Conservation (phyloP, 352 stramenopile species). For the Pythium myriotylum region DNA sequence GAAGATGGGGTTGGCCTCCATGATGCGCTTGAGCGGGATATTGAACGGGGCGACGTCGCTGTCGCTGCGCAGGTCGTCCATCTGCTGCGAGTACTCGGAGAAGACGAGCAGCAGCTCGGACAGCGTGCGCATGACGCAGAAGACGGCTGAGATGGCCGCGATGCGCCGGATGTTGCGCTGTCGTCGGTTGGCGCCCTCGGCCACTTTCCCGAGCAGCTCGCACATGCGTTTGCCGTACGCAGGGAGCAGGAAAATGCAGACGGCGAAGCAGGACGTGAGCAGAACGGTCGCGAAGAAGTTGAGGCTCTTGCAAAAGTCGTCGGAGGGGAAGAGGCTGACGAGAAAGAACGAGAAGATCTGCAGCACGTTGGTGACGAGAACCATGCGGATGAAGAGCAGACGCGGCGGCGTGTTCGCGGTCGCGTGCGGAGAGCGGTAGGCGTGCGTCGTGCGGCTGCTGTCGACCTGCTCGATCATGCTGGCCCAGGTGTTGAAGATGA, state of each 20-base stretch:
- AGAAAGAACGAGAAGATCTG: conserved; percentile 53
- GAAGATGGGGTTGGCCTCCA: conserved; percentile 64
- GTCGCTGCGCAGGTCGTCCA: neutral
- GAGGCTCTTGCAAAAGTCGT: conserved; percentile 39
- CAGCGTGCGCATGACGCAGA: conserved; percentile 55
- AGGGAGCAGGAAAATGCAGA: conserved; percentile 52
- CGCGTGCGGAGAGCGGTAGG: conserved; percentile 12
- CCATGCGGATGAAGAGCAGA: conserved; percentile 58
- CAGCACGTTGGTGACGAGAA: conserved; percentile 49
- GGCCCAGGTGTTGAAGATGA: conserved; percentile 72
- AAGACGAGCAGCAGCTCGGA: conserved; percentile 49
- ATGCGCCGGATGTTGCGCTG: conserved; percentile 67
- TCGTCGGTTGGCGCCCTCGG: conserved; percentile 45
- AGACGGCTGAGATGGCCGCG: conserved; percentile 52
- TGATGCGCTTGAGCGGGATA: conserved; percentile 45
- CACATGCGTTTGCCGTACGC: conserved; percentile 62
- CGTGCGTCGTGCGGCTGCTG: conserved; percentile 14
- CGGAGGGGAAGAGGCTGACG: conserved; percentile 31
- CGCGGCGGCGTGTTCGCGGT: conserved; percentile 37
- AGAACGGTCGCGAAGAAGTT: conserved; percentile 49
- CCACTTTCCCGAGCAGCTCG: conserved; percentile 54
- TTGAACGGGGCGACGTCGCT: conserved; percentile 27
- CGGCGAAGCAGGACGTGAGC: conserved; percentile 51
- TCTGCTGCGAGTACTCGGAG: conserved; percentile 38
- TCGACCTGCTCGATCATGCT: conserved; percentile 65